These are phyloP conservation scores for Yarrowia porcina DNA, from an alignment of 805 yeast species.

Conservation along the genomic window DNA sequence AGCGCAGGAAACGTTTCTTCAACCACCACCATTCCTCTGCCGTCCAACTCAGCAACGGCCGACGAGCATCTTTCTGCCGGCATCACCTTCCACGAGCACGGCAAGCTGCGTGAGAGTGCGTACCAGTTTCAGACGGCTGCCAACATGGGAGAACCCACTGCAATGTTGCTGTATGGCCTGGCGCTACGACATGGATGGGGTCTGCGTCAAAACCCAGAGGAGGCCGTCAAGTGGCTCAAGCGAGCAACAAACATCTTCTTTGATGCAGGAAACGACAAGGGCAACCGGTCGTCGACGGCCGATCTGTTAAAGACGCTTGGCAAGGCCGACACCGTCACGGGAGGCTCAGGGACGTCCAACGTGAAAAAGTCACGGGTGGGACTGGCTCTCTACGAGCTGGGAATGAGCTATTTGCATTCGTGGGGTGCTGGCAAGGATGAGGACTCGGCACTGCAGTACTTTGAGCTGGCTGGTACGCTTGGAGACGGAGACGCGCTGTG, in stretches of 20 bases:
- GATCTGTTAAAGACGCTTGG: conserved; percentile 28
- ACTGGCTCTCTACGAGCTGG: conserved; percentile 57
- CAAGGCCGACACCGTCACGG: conserved; percentile 10
- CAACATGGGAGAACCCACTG: conserved; percentile 56
- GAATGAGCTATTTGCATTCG: conserved; percentile 54
- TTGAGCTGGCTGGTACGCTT: conserved; percentile 62
- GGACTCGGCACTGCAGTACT: conserved; percentile 51
- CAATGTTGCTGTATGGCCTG: conserved; percentile 65
- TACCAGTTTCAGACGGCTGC: conserved; percentile 66
- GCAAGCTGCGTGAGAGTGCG: conserved; percentile 65
- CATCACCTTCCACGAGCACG: conserved; percentile 48
- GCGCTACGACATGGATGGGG: conserved; percentile 71
- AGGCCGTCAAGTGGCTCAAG: conserved; percentile 59
- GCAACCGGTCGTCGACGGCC: conserved; percentile 27
- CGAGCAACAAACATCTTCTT: conserved; percentile 41
- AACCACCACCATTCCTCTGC: neutral
- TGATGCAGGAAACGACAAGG: conserved; percentile 33
- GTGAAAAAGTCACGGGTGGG: conserved; percentile 34
- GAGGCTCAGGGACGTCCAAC: conserved; percentile 4
- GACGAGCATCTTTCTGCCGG: conserved; percentile 37
- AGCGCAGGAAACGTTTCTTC: neutral
- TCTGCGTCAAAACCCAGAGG: conserved; percentile 51
- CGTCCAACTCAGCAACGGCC: conserved; percentile 30
- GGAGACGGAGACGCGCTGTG: conserved; percentile 69
- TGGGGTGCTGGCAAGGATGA: conserved; percentile 57